Evolutionary conservation across 2,329 filamentous ascomycete genomes (phyloP).

Genomic region (Alternaria viburni): DNA sequence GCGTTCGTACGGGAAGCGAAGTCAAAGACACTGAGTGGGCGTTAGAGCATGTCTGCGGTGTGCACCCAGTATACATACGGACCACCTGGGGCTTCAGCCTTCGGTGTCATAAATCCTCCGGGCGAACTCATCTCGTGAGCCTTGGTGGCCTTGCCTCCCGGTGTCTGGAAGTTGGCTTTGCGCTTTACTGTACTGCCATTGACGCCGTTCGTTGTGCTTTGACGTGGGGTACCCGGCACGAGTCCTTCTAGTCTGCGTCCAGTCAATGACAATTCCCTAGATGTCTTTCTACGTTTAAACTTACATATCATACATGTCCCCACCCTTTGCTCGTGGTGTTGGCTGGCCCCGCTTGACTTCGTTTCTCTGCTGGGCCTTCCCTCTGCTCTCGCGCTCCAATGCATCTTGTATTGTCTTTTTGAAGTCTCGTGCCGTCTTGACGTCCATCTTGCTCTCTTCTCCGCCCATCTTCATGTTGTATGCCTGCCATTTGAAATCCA

Average conservation of each 20-base stretch:
- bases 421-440: constrained; percentile 76
- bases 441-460: constrained; percentile 74
- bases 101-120: constrained; percentile 44
- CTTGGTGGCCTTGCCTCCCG: constrained; percentile 53
- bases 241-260: constrained; percentile 55
- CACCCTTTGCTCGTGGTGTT: constrained; percentile 62
- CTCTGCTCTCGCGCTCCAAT: constrained; percentile 76
- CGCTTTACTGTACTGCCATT: constrained; percentile 60
- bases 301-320: constrained; percentile 83
- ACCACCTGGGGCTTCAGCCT: constrained; percentile 44
- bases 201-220: constrained; percentile 48
- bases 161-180: constrained; percentile 60
- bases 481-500: constrained; percentile 99
- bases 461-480: constrained; percentile 94
- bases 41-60: constrained; percentile 7
- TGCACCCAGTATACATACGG: constrained; percentile 43
- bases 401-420: constrained; percentile 87
- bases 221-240: constrained; percentile 53
- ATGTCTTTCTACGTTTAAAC: background rate
- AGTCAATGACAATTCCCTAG: constrained; percentile 10
- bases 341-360: constrained; percentile 67
- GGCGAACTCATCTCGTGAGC: constrained; percentile 59
- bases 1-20: constrained; percentile 81
- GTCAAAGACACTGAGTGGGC: constrained; percentile 57
- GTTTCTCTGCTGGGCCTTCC: constrained; percentile 66